Evolutionary conservation across 148 eudicot genomes (phyloP).

Genomic region (Fagopyrum tataricum): DNA sequence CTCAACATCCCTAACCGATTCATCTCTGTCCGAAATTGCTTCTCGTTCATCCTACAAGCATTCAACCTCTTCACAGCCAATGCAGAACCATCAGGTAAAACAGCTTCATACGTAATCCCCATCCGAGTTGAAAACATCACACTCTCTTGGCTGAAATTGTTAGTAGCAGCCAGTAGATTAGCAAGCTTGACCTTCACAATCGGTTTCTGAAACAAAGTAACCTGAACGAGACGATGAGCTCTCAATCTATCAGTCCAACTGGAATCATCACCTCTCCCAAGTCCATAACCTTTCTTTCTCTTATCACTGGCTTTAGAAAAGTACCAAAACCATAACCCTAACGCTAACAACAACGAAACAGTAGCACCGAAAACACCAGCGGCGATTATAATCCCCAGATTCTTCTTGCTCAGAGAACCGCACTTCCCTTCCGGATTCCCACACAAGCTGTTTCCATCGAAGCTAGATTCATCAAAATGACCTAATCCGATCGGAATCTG

Average conservation of each 20-base stretch:
- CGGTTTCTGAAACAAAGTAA: slow-evolving; percentile 11
- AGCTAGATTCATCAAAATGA: slow-evolving; percentile 4
- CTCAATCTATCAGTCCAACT: slow-evolving; percentile 8
- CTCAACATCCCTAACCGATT: slow-evolving; percentile 41
- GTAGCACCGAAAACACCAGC: slow-evolving; percentile 10
- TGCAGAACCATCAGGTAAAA: slow-evolving; percentile 49
- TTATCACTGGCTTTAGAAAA: slow-evolving; percentile 14
- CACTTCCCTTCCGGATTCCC: slow-evolving; percentile 12
- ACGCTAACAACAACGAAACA: slow-evolving; percentile 40
- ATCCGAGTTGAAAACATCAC: slow-evolving; percentile 33
- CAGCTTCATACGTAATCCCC: slow-evolving; percentile 53
- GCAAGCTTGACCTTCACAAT: slow-evolving; percentile 10
- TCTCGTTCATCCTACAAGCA: slow-evolving; percentile 36
- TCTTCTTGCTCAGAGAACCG: slow-evolving; percentile 5
- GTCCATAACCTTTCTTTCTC: not conserved
- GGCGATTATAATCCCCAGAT: slow-evolving; percentile 14
- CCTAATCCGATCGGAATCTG: not conserved
- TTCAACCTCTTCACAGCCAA: slow-evolving; percentile 49
- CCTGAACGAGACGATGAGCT: slow-evolving; percentile 11
- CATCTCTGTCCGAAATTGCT: slow-evolving; percentile 47
- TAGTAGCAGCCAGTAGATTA: slow-evolving; percentile 4
- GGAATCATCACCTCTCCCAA: slow-evolving; percentile 7
- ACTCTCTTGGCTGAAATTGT: slow-evolving; percentile 8
- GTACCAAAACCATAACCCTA: slow-evolving; percentile 52
- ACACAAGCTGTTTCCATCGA: slow-evolving; percentile 11